phyloP scores from a whole-genome alignment of 148 eudicot genomes.

The Amaranthus hypochondriacus region DNA sequence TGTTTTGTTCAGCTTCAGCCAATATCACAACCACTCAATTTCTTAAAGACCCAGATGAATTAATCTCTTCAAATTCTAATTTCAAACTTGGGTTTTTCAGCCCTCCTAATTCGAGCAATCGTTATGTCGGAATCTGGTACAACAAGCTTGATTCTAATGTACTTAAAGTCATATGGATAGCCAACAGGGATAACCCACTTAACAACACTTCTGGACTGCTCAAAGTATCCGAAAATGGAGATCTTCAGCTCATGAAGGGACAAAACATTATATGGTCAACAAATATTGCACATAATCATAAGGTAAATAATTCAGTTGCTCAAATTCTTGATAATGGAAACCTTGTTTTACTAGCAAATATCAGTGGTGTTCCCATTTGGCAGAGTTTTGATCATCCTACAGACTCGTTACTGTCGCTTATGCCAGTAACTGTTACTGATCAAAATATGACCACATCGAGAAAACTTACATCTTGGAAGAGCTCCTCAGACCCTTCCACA shows the following conservation, averaged over 20 bases:
- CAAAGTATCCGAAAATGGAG: slow-evolving; percentile 19
- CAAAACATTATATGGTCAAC: slow-evolving; percentile 36
- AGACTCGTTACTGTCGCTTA: slow-evolving; percentile 21
- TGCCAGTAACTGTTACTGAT: slow-evolving; percentile 18
- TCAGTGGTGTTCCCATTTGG: slow-evolving; percentile 20
- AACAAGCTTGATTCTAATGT: neutral
- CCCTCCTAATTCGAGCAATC: slow-evolving; percentile 23
- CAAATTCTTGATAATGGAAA: slow-evolving; percentile 38
- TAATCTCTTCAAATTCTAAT: slow-evolving; percentile 8
- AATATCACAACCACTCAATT: slow-evolving; percentile 7
- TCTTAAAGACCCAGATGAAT: slow-evolving; percentile 15
- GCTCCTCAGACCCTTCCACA: slow-evolving; percentile 35
- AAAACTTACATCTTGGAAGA: slow-evolving; percentile 34
- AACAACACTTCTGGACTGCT: slow-evolving; percentile 23
- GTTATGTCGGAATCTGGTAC: slow-evolving; percentile 39
- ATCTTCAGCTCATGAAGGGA: slow-evolving; percentile 27
- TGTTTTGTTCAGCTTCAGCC: neutral
- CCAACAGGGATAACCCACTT: slow-evolving; percentile 35
- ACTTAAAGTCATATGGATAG: slow-evolving; percentile 32
- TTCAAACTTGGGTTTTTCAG: slow-evolving; percentile 37
- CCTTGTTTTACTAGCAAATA: slow-evolving; percentile 23
- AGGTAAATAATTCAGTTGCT: slow-evolving; percentile 9
- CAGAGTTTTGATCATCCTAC: slow-evolving; percentile 36
- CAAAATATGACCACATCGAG: neutral
- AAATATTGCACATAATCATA: slow-evolving; percentile 4